phyloP scores from a whole-genome alignment of 2,329 filamentous ascomycete species.

The Neoscytalidium dimidiatum region DNA sequence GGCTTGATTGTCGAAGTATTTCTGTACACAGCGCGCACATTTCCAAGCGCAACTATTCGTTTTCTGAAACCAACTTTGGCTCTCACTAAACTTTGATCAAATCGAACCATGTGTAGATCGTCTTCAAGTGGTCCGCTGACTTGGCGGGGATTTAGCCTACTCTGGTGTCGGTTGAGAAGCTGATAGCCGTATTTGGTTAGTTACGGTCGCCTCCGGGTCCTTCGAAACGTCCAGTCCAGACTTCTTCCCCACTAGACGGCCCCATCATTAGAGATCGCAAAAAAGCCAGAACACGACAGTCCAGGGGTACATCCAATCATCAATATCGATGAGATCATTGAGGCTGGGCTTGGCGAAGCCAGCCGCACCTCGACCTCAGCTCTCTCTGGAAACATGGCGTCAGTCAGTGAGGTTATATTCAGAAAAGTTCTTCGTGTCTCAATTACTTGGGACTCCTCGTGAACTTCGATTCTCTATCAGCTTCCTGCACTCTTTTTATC shows the following conservation, averaged over 20 bases:
- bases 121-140: background rate
- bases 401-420: background rate
- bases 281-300: background rate
- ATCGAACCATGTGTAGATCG: background rate
- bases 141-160: background rate
- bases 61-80: background rate
- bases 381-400: background rate
- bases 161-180: background rate
- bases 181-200: background rate
- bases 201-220: background rate
- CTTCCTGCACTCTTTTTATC: background rate
- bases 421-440: background rate
- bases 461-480: background rate
- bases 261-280: background rate
- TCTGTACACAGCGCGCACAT: background rate
- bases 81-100: background rate
- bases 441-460: background rate
- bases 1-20: background rate
- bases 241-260: background rate
- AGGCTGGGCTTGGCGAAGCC: background rate
- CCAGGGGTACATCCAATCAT: background rate
- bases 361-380: background rate
- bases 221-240: background rate
- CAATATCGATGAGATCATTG: background rate
- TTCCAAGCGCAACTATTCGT: background rate